Percentiles rank a stretch among this genome's conserved stretches.
Conservation (phyloP, 208 protist species). For the Leishmania lainsoni region DNA sequence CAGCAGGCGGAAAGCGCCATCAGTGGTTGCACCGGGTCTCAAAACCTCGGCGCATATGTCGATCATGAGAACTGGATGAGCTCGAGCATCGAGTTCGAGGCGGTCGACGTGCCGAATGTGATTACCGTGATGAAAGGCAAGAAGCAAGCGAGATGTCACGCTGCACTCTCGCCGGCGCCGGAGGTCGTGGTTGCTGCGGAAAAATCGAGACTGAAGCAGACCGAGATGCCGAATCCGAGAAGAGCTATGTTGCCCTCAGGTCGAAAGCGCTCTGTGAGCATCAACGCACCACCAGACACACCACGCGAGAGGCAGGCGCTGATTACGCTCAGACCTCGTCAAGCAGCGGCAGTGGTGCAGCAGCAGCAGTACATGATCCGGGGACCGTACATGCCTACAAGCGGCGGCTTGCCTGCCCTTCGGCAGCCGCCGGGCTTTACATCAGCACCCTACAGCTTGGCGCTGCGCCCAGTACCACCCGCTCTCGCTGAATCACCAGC, state of each 20-base stretch:
- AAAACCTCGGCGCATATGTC: not conserved
- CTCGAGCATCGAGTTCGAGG: conserved; percentile 10
- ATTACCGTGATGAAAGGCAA: not conserved
- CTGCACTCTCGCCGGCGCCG: not conserved
- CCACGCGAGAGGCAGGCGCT: not conserved
- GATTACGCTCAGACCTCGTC: not conserved
- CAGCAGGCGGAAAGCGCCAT: too few species aligned
- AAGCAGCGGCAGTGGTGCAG: not conserved
- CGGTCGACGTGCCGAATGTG: conserved; percentile 2
- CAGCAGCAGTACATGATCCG: conserved; percentile 8
- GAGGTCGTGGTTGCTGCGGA: not conserved
- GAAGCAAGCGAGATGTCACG: not conserved
- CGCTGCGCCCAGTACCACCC: not conserved
- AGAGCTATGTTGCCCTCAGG: not conserved
- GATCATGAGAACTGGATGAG: conserved; percentile 9
- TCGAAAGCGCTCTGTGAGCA: conserved; percentile 4
- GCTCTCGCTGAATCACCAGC: not conserved
- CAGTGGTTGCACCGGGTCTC: not conserved
- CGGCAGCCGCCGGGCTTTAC: not conserved
- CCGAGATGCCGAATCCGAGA: too few species aligned
- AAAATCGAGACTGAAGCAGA: not conserved
- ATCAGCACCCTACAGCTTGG: not conserved
- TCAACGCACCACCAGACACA: not conserved
- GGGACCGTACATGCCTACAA: not conserved
- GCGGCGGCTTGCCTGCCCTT: not conserved